Percentiles rank a stretch among this genome's conserved stretches.
These are phyloP conservation scores for Backusella parvicylindrica DNA, from an alignment of 192 early-diverging fungal species.

Conservation along the genomic window DNA sequence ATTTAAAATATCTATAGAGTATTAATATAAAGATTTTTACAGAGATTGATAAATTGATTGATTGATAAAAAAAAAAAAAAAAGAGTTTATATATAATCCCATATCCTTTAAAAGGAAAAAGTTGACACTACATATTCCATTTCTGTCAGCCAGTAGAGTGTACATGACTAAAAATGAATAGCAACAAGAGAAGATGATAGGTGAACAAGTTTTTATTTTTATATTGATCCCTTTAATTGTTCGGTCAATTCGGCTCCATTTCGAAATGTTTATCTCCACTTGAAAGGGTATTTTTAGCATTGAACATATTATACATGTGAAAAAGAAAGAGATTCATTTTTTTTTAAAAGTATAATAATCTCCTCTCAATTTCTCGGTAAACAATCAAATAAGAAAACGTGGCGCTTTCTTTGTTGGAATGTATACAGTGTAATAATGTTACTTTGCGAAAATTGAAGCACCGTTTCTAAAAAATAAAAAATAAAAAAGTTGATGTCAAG, in stretches of 20 bases:
- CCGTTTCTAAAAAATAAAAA: no score
- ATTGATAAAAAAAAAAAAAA: no score
- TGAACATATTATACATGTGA: neutral
- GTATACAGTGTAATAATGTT: no score
- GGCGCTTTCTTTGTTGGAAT: no score
- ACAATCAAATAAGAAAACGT: no score
- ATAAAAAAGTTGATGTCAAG: no score
- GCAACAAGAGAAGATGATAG: neutral
- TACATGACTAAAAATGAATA: neutral
- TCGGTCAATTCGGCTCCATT: neutral
- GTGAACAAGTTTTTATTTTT: neutral
- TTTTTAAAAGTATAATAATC: no score
- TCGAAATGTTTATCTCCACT: neutral
- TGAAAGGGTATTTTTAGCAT: neutral
- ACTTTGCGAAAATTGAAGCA: no score
- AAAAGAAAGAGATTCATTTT: no score
- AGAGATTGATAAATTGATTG: neutral
- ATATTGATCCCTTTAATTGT: neutral
- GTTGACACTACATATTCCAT: neutral
- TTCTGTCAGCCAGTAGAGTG: neutral
- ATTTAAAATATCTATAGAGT: neutral
- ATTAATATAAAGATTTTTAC: neutral
- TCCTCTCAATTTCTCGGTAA: no score
- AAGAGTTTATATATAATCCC: neutral
- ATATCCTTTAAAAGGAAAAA: neutral